phyloP scores from a whole-genome alignment of 192 early-diverging fungal species.

The Podila minutissima region DNA sequence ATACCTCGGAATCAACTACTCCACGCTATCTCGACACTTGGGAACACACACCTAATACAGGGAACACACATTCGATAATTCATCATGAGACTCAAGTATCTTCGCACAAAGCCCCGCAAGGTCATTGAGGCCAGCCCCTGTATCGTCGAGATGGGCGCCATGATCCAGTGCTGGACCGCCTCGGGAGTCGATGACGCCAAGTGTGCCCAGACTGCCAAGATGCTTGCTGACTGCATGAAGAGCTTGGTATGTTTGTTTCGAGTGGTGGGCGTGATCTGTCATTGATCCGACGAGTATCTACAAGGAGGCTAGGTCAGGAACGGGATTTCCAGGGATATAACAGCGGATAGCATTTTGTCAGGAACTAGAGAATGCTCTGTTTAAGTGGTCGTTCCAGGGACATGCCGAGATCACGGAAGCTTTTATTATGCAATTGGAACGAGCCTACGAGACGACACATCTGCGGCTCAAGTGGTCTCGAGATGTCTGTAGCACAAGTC shows the following conservation, averaged over 20 bases:
- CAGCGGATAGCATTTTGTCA: too few relatives aligned
- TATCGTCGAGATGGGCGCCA: slow-evolving; percentile 65
- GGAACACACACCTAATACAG: not conserved
- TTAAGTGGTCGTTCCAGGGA: too few relatives aligned
- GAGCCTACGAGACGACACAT: too few relatives aligned
- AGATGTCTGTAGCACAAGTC: not conserved
- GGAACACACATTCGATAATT: not conserved
- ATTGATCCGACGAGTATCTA: too few relatives aligned
- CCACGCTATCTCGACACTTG: too few relatives aligned
- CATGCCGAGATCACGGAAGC: too few relatives aligned
- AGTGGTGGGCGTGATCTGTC: not conserved
- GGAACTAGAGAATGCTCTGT: too few relatives aligned
- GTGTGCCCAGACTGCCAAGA: slow-evolving; percentile 57
- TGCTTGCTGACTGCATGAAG: slow-evolving; percentile 65
- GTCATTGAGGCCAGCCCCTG: slow-evolving; percentile 62
- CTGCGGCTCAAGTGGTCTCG: too few relatives aligned
- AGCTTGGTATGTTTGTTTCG: slow-evolving; percentile 57
- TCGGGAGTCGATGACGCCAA: slow-evolving; percentile 62
- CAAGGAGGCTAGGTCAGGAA: too few relatives aligned
- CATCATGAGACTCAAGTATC: slow-evolving; percentile 68
- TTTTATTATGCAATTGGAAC: too few relatives aligned
- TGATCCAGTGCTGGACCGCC: slow-evolving; percentile 70
- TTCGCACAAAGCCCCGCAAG: slow-evolving; percentile 68
- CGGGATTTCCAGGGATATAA: too few relatives aligned
- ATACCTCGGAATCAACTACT: not conserved